Evolutionary conservation across 495 filamentous ascomycete species (phyloP), one percentile per base, ranked within the genome.

Genomic region (Penicillium arizonense): DNA sequence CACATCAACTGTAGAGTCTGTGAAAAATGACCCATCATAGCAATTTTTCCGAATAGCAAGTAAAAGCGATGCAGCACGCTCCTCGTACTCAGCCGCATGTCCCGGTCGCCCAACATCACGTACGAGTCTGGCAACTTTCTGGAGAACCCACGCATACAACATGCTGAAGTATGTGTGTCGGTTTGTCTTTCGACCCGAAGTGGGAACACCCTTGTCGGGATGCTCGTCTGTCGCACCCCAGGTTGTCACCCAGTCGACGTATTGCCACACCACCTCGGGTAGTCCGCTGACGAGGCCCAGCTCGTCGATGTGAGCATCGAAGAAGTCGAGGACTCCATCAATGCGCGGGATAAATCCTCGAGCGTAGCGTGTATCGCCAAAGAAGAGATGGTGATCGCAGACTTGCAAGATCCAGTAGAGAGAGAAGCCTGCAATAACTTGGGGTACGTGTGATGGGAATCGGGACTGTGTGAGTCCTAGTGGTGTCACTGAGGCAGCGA

Each of bases 371-470:
- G 28, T 61, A 18, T 74, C 71, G 4, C 68, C 68, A 46, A 72
- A 72, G 55, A 58, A 71, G 0, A 65, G 51, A 34, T 64, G 54
- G 35, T 74, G 71, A 38, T 74, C 71, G 30, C 63, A 67, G 1
- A 74, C 54, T 35, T 65, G 60, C n/a, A 69, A 32, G 21, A 74
- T 59, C 71, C 71, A 74, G 37, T 67, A 72, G 3, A 74, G 64
- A 0, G 69, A 63, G 50, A 72, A 74, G 0, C 65, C 65, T 1
- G 69, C 65, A 32, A 74, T 69, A 1, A 73, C 36, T 46, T 71
- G 67, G 1, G 63, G 64, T 1, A 55, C 52, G 30, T 73, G 70
- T 2, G 70, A 68, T 18, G 72, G 72, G 26, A 71, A 69, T 3
- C 67, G 67, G 10, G 65, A 68, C 44, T 70, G 65, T 6, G 69